A percentile compares a stretch with the other conserved stretches of the same genome.
phyloP scores from a whole-genome alignment of 2,329 filamentous ascomycete species.

The Talaromyces sp. region DNA sequence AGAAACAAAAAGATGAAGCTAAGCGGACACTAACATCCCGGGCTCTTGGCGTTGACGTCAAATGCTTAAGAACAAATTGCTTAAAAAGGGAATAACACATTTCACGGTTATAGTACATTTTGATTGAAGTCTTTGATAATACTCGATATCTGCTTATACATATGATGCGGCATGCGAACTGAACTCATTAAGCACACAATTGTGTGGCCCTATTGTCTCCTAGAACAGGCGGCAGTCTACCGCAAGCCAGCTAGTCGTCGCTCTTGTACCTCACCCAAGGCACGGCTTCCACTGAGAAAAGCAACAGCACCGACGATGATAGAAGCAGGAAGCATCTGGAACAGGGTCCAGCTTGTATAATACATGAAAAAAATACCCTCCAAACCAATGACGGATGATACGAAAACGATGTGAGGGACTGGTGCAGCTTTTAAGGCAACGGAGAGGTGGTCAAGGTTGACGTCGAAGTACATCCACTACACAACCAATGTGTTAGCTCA shows the following conservation, averaged over 20 bases:
- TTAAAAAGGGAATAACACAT: background rate
- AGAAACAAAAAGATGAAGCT: conserved; percentile 4
- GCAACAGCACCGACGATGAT: conserved; percentile 65
- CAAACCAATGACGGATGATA: conserved; percentile 80
- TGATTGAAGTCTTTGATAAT: background rate
- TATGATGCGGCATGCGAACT: background rate
- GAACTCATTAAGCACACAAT: background rate
- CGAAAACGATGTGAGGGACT: conserved; percentile 77
- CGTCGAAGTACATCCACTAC: conserved; percentile 78
- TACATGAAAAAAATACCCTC: conserved; percentile 94
- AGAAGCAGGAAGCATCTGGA: conserved; percentile 77
- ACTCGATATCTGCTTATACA: background rate
- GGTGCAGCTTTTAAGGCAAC: conserved; percentile 75
- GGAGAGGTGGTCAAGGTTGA: conserved; percentile 72
- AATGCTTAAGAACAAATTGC: background rate
- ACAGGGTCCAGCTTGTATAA: conserved; percentile 87
- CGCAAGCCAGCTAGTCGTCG: conserved; percentile 72
- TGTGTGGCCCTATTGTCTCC: background rate
- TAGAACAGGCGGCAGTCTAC: conserved; percentile 34
- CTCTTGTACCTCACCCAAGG: conserved; percentile 87
- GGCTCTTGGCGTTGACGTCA: conserved; percentile 12
- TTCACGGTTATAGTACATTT: background rate
- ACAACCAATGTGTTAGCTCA: conserved; percentile 21
- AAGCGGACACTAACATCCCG: conserved; percentile 11
- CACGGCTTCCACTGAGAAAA: conserved; percentile 83